Evolutionary conservation across 148 eudicot species (phyloP).

Genomic region (Gaultheria prostrata): DNA sequence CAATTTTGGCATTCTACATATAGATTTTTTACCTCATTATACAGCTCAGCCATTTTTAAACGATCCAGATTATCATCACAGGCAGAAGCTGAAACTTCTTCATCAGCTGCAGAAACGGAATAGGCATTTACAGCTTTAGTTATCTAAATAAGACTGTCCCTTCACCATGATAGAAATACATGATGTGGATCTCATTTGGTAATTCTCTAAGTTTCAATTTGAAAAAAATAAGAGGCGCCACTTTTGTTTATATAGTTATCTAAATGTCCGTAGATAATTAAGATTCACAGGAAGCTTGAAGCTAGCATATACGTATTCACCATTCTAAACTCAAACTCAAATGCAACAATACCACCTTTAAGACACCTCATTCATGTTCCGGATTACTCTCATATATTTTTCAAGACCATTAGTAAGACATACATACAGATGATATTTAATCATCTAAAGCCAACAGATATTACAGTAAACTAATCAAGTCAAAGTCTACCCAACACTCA

Average conservation of each 20-base stretch:
- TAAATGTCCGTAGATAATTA: not conserved
- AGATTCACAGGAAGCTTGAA: not conserved
- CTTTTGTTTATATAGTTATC: not conserved
- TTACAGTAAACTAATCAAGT: conserved; percentile 2
- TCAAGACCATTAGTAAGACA: not conserved
- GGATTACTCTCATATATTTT: not conserved
- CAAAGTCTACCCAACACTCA: not conserved
- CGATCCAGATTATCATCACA: conserved; percentile 49
- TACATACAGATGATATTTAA: not conserved
- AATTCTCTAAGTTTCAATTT: not conserved
- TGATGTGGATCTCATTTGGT: not conserved
- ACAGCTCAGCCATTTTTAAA: conserved; percentile 47
- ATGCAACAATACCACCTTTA: conserved; percentile 1
- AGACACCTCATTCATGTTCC: conserved; percentile 1
- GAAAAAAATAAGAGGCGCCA: not conserved
- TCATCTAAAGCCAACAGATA: not conserved
- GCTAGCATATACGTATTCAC: not conserved
- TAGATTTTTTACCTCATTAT: conserved; percentile 54
- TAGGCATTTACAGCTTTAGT: not conserved
- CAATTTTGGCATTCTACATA: not conserved
- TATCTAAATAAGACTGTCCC: not conserved
- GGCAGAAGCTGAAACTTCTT: conserved; percentile 43
- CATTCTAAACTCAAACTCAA: not conserved
- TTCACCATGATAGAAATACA: conserved; percentile 5
- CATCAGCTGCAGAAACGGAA: conserved; percentile 43